Evolutionary conservation across 306 rosid genomes (phyloP).

Genomic region (Corylus avellana): DNA sequence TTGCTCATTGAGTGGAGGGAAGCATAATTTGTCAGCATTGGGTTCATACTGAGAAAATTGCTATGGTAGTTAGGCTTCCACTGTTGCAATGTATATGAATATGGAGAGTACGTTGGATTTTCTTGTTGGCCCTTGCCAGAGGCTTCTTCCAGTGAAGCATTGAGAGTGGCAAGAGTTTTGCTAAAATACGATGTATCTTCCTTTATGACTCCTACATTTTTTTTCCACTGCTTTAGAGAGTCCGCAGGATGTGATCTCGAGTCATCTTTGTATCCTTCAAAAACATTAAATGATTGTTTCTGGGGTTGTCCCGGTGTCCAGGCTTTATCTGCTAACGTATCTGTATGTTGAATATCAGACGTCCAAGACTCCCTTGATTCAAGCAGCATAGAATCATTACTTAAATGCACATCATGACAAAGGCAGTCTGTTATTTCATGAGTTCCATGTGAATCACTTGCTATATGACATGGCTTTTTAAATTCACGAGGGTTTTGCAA

Average conservation of each 20-base stretch:
- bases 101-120: slow-evolving; percentile 34
- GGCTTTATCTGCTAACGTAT: slow-evolving; percentile 26
- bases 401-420: slow-evolving; percentile 29
- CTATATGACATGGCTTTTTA: slow-evolving; percentile 37
- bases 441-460: slow-evolving; percentile 30
- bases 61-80: slow-evolving; percentile 38
- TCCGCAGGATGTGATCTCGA: slow-evolving; percentile 20
- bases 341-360: slow-evolving; percentile 34
- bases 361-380: slow-evolving; percentile 37
- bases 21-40: slow-evolving; percentile 62
- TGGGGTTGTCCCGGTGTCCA: slow-evolving; percentile 24
- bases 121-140: slow-evolving; percentile 38
- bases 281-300: slow-evolving; percentile 32
- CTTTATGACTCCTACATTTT: slow-evolving; percentile 31
- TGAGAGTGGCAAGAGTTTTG: slow-evolving; percentile 23
- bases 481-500: slow-evolving; percentile 36
- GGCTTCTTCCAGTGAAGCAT: slow-evolving; percentile 37
- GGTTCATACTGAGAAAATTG: slow-evolving; percentile 70
- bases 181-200: slow-evolving; percentile 39
- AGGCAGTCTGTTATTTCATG: slow-evolving; percentile 38
- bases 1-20: slow-evolving; percentile 41
- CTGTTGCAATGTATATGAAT: slow-evolving; percentile 34
- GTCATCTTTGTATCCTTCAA: slow-evolving; percentile 14
- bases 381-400: slow-evolving; percentile 36
- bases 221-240: slow-evolving; percentile 33